Evolutionary conservation across 768 basidiomycete species (phyloP), one percentile per base, ranked within the genome.

Genomic region (Leccinum boreale): DNA sequence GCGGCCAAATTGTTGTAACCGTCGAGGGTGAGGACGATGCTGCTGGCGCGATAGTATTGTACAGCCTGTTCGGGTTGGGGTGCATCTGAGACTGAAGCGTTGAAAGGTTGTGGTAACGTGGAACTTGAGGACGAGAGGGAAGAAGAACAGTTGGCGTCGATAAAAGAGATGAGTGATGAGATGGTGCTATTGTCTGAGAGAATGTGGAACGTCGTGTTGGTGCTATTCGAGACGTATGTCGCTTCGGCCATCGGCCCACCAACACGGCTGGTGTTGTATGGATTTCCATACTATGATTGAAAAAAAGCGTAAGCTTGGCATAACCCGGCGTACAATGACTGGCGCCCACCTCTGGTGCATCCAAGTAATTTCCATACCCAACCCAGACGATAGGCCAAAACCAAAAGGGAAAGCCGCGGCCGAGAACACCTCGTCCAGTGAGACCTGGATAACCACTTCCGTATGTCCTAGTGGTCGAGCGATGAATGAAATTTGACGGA

Each of bases 11-110:
- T 80, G 63, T 89, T 87, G 66, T 89, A 88, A 0, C 83, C 83
- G 54, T 89, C 82, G 3, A 88, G 73, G 1, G 84, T 79, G 24
- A 89, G 74, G 2, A 79, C 81, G 36, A 86, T 77, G 47, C 80
- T 85, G 64, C 85, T 85, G 2, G 84, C 81, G 29, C 87, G 84
- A 64, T 85, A 89, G 67, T 89, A 89, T 57, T 88, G 82, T n/a
- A 87, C 62, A 0, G 78, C 79, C 63, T 86, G 80, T 62, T 84
- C 81, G 0, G 85, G 82, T 39, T 66, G 65, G 12, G 75, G 74
- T 2, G 57, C 61, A 3, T 62, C 61, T 3, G 72, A 60, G 21
- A 61, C 62, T 17, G 69, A 68, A 1, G 58, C 61, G 53, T 70
- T 76, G 71, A 62, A 77, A 3, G 73, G 51, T 2, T 65, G 59